A percentile compares a stretch with the other conserved stretches of the same genome.
These are phyloP conservation scores for Starmerella powellii DNA, from an alignment of 805 yeast species.

Conservation along the genomic window DNA sequence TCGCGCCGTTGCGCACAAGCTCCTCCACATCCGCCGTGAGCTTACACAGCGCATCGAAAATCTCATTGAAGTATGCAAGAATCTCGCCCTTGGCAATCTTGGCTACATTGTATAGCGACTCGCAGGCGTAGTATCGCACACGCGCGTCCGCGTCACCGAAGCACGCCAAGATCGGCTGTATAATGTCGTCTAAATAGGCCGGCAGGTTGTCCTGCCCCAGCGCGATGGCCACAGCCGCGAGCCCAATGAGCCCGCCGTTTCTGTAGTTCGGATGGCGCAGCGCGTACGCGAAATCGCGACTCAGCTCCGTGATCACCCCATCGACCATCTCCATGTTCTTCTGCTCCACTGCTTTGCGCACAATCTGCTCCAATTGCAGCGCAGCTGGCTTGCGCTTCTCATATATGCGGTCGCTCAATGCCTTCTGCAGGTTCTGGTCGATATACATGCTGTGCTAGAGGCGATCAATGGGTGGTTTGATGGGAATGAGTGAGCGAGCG, in stretches of 20 bases:
- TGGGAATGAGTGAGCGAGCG: too few relatives aligned
- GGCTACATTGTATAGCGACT: constrained; percentile 86
- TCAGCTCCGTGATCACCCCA: constrained; percentile 56
- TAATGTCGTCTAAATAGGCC: constrained; percentile 64
- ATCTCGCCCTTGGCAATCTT: constrained; percentile 95
- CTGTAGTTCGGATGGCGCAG: constrained; percentile 77
- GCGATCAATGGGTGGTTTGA: too few relatives aligned
- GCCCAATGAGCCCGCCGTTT: constrained; percentile 90
- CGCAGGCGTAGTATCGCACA: constrained; percentile 94
- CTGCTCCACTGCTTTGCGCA: constrained; percentile 52
- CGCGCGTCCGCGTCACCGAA: constrained; percentile 96
- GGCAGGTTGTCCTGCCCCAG: constrained; percentile 76
- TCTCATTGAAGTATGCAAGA: constrained; percentile 79
- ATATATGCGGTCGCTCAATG: constrained; percentile 59
- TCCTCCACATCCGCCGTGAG: constrained; percentile 83
- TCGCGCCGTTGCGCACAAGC: constrained; percentile 91
- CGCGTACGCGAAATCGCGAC: constrained; percentile 68
- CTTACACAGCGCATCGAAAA: constrained; percentile 82
- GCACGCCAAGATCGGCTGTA: constrained; percentile 88
- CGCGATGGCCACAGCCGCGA: constrained; percentile 93
- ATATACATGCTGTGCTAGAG: too few relatives aligned
- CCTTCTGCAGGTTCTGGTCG: constrained; percentile 57
- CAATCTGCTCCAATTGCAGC: constrained; percentile 49
- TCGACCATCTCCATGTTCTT: constrained; percentile 51
- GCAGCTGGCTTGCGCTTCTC: constrained; percentile 73